A percentile compares a stretch with the other conserved stretches of the same genome.
These are phyloP conservation scores for Cladophialophora yegresii DNA, from an alignment of 2,329 filamentous ascomycete genomes.

Conservation along the genomic window DNA sequence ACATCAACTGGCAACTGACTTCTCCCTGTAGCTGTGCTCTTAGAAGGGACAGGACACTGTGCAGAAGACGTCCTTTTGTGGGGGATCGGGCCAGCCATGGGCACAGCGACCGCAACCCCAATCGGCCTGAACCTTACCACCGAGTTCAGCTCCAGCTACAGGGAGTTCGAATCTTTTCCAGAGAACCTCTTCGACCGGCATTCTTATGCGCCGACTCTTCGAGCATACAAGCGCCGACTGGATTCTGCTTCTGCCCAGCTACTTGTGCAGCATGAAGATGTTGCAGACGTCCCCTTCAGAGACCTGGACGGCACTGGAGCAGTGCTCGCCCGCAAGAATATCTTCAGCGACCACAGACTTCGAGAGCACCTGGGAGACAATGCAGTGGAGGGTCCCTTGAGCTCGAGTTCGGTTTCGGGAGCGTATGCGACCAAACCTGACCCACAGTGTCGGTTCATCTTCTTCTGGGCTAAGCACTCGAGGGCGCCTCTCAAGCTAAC, in stretches of 20 bases:
- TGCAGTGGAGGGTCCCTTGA: not conserved
- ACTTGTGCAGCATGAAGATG: not conserved
- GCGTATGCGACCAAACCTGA: not conserved
- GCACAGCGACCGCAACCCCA: not conserved
- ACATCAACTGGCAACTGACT: not conserved
- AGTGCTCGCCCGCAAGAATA: not conserved
- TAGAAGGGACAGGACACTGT: not conserved
- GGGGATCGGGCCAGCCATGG: not conserved
- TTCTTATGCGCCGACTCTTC: not conserved
- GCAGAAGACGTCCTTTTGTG: not conserved
- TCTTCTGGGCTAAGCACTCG: conserved; percentile 6
- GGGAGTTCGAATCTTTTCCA: not conserved
- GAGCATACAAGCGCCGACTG: conserved; percentile 1
- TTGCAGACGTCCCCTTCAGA: not conserved
- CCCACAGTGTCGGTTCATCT: not conserved
- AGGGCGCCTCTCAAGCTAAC: conserved; percentile 29
- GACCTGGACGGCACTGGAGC: not conserved
- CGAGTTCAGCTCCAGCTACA: not conserved
- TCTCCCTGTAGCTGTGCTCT: not conserved
- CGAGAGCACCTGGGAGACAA: not conserved
- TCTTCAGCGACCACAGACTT: not conserved
- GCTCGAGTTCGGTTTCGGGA: not conserved
- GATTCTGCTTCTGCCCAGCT: not conserved
- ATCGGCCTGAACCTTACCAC: not conserved
- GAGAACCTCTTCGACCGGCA: not conserved